Base-by-base conservation (phyloP, 495 filamentous ascomycete species). In the Annulohypoxylon moriforme region DNA sequence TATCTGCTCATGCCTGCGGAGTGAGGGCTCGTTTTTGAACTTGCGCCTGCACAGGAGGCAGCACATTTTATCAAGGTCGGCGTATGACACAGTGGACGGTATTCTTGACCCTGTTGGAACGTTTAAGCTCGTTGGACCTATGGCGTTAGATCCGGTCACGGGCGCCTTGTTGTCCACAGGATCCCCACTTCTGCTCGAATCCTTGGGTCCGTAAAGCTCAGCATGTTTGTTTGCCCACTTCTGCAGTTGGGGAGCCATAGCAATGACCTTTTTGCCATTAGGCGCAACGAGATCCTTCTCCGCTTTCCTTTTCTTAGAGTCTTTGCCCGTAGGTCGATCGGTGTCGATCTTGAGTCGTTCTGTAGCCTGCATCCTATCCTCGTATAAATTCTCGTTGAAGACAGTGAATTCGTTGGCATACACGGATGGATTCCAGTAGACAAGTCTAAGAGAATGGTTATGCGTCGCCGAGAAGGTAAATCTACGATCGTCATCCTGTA, bases 141-240 rank as follows among this genome's bases (percentile, higher is more conserved):
- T 70, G 16, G 73, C 67, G 57, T 78, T 78, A 14, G 69, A 49
- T 42, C 70, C 69, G 7, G 68, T 72, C 14, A 67, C 31, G 14
- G 77, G 66, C 3, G 67, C 29, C 4, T 71, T 68, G 14, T 74
- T 70, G 9, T 74, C 71, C 7, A 47, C 40, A 24, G 72, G 38
- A 1, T 52, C 55, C 20, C 60, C 9, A 61, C 67, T 14, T 42
- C 34, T 10, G 22, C 53, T 14, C 67, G 66, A 55, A 73, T 76
- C 60, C 69, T 78, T 77, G 5, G 75, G 81, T 1, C 92, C 91
- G 69, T 95, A 93, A 40, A 97, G 82, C 76, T 97, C 93, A 0
- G 91, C 92, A 73, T 93, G 92, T 25, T 93, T 92, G 73, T 94
- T 91, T 57, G 90, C 89, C 94, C 94, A 97, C 78, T 94, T 92